Base-by-base conservation (phyloP, 768 basidiomycete genomes). In the Boletus sp. region DNA sequence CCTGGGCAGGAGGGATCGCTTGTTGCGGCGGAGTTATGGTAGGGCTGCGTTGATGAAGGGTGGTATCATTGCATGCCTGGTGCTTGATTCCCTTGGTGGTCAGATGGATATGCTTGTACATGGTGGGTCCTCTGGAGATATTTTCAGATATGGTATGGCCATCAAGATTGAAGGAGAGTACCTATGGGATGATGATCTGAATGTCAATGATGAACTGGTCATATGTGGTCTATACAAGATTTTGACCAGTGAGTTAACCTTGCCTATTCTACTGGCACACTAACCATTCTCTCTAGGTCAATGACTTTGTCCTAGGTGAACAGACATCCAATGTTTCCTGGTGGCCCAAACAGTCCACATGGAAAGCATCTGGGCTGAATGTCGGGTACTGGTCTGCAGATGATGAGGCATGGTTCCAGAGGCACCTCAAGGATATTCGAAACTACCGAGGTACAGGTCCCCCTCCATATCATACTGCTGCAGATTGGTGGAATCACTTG, bases 171-270 rank as follows among this genome's bases (percentile, higher is more conserved):
- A 15, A 14, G 2, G 11, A 7, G 36, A 39, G n/a, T 52, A 54
- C 6, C 32, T 45, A 2, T 58, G 52, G 48, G 35, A 58, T 29
- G 48, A 58, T 17, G 52, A 58, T 2, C 50, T 55, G 6, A 53
- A 55, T 17, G 2, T 2, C 1, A 35, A 58, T 29, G 44, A 50
- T 14, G 20, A 58, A n/a, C 30, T 47, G 24, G 15, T 58, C 1
- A 55, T 58, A 15, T 58, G 52, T 7, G 30, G 42, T 7, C 3
- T 55, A 4, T 55, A 58, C 39, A 55, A 55, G 15, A 32, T 58
- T 1, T 55, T 37, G 2, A 58, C 54, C 4, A 49, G 53, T 51
- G 14, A 28, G 40, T 44, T 7, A 18, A 39, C 9, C 18, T 18
- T 10, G 2, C 4, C 18, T 5, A 30, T 18, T 33, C n/a, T 12